These are phyloP conservation scores for Clonostachys byssicola DNA, from an alignment of 2,329 filamentous ascomycete genomes.

Conservation along the genomic window DNA sequence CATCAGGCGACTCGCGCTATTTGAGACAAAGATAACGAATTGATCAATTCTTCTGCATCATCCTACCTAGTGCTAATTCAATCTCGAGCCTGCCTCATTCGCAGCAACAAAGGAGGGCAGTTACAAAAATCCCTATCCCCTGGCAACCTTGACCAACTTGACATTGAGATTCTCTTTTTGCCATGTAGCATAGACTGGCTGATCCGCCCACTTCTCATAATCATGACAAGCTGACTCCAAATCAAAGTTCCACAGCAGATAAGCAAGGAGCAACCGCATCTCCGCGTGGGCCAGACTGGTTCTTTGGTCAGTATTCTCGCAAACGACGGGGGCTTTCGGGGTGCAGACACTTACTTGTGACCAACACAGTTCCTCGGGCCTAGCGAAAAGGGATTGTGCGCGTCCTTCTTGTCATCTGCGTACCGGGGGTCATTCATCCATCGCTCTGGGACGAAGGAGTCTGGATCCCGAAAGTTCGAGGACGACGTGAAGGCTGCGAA, in stretches of 20 bases:
- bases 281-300: background rate
- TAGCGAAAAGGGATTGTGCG: background rate
- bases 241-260: background rate
- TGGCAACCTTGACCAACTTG: too few species aligned
- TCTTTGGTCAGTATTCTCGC: background rate
- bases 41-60: too few species aligned
- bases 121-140: too few species aligned
- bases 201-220: too few species aligned
- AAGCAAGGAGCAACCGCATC: background rate
- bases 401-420: background rate
- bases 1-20: too few species aligned
- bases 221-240: background rate
- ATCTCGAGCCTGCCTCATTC: too few species aligned
- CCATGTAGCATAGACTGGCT: too few species aligned
- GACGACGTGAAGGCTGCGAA: background rate
- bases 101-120: too few species aligned
- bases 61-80: too few species aligned
- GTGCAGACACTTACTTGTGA: background rate
- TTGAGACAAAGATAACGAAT: too few species aligned
- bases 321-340: too few species aligned
- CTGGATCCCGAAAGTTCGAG: background rate
- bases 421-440: background rate
- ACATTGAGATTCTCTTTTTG: too few species aligned
- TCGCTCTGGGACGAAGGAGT: background rate
- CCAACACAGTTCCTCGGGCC: background rate